Evolutionary conservation across 202 grass and related monocot species (phyloP).

Genomic region (Digitaria exilis): DNA sequence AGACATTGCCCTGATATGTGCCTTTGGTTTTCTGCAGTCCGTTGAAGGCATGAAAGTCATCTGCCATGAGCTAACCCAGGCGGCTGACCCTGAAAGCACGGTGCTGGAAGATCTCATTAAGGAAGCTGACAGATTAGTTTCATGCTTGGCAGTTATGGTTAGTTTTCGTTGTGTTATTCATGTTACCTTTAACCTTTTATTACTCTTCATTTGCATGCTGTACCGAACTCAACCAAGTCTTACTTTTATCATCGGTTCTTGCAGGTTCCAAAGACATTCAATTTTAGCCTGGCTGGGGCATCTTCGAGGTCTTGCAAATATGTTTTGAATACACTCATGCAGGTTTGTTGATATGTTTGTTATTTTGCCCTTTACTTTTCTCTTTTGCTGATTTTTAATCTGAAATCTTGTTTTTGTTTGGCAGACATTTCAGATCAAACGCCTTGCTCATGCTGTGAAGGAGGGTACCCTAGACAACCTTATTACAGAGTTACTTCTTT

Average conservation of each 20-base stretch:
- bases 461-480: conserved; percentile 93
- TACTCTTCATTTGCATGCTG: not conserved
- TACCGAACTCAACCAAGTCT: not conserved
- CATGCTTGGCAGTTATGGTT: conserved; percentile 93
- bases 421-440: conserved; percentile 97
- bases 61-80: conserved; percentile 93
- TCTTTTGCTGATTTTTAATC: conserved; percentile 13
- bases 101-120: conserved; percentile 84
- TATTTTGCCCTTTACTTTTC: not conserved
- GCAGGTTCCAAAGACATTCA: conserved; percentile 95
- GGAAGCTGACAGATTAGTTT: conserved; percentile 96
- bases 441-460: conserved; percentile 88
- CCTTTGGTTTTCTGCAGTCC: conserved; percentile 66
- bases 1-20: not conserved
- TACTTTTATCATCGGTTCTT: conserved; percentile 24
- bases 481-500: conserved; percentile 97
- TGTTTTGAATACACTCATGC: conserved; percentile 98
- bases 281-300: conserved; percentile 95
- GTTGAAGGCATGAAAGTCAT: conserved; percentile 99
- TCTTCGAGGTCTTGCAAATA: conserved; percentile 99
- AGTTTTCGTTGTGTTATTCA: conserved; percentile 28
- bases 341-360: conserved; percentile 48
- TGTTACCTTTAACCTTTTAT: conserved; percentile 35
- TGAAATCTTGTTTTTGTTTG: conserved; percentile 2
- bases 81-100: conserved; percentile 64